Base-by-base conservation (phyloP, 345 rosid species). In the Xanthoceras sorbifolium region DNA sequence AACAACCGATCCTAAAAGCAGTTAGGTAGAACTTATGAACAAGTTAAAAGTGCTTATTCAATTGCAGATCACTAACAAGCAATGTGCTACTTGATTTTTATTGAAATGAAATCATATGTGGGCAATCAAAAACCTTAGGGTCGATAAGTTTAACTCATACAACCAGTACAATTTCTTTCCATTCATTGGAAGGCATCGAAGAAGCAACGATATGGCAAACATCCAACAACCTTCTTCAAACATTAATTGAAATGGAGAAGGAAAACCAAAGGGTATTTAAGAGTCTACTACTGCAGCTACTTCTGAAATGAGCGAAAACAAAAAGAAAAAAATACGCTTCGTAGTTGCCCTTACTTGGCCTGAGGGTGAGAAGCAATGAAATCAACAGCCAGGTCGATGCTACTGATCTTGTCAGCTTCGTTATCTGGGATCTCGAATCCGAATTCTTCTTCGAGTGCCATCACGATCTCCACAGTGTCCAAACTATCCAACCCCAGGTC, bases 381-480 rank as follows among this genome's bases (percentile, higher is more conserved):
- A 64, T 92, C 86, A 14, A 93, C 97, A 0, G 97, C 99, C 69
- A 82, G 84, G 63, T 81, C 78, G 34, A 93, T 76, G 72, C 87
- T 82, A 73, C 25, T 87, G 76, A 96, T 96, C 90, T 91, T 93
- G 87, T 92, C 98, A 54, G 98, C 98, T 84, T 95, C 98, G 44
- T 82, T 84, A 72, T 93, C 99, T 22, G 98, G 99, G 54, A 95
- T 95, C 90, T 95, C 99, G 38, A 95, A 92, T 22, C 92, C 89
- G 36, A 95, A 95, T 77, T 95, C 98, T 82, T 95, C 99, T 85
- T 95, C 99, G 0, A 95, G 87, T 44, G 98, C 98, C 99, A 95
- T 95, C 69, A 96, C 99, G 23, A 96, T 76, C 86, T 96, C 99
- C 72, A 93, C 99, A 0, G 86, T n/a, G n/a, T 96, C 99, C 82